Evolutionary conservation across 2,329 filamentous ascomycete species (phyloP).

Genomic region (Aspergillus unguis): DNA sequence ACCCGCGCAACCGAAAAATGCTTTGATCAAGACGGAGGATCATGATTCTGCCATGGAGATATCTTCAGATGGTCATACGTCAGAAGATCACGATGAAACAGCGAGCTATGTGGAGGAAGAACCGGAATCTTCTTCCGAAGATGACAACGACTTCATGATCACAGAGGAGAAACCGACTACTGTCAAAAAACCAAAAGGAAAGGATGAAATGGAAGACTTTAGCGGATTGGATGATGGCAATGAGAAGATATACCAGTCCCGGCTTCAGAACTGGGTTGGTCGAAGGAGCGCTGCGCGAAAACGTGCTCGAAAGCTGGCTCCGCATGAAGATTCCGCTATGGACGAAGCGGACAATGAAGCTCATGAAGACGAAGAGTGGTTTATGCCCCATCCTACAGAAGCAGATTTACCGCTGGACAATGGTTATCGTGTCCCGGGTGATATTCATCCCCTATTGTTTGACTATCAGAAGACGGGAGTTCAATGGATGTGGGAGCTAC

Average conservation of each 20-base stretch:
- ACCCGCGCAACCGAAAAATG: background rate
- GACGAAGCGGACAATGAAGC: conserved; percentile 16
- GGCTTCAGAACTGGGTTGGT: conserved; percentile 72
- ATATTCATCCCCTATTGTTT: conserved; percentile 88
- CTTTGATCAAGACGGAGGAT: conserved; percentile 3
- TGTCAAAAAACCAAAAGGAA: conserved; percentile 30
- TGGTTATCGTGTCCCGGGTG: conserved; percentile 77
- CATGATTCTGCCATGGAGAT: conserved; percentile 8
- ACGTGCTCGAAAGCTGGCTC: conserved; percentile 40
- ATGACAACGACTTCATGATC: conserved; percentile 34
- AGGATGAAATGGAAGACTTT: conserved; percentile 52
- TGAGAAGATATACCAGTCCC: conserved; percentile 71
- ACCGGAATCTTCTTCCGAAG: conserved; percentile 29
- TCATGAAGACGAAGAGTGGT: conserved; percentile 61
- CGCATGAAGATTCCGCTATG: conserved; percentile 40
- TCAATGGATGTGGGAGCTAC: conserved; percentile 91
- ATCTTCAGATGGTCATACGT: conserved; percentile 16
- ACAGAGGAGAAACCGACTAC: conserved; percentile 24
- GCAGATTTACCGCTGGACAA: conserved; percentile 73
- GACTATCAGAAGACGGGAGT: conserved; percentile 97
- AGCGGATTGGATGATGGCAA: conserved; percentile 81
- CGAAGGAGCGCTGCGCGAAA: conserved; percentile 60
- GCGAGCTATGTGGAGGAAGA: conserved; percentile 33
- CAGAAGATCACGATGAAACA: conserved; percentile 33
- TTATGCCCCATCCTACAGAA: conserved; percentile 78